A percentile compares a stretch with the other conserved stretches of the same genome.
phyloP scores from a whole-genome alignment of 2,329 filamentous ascomycete species.

The Stagonosporopsis tanaceti region DNA sequence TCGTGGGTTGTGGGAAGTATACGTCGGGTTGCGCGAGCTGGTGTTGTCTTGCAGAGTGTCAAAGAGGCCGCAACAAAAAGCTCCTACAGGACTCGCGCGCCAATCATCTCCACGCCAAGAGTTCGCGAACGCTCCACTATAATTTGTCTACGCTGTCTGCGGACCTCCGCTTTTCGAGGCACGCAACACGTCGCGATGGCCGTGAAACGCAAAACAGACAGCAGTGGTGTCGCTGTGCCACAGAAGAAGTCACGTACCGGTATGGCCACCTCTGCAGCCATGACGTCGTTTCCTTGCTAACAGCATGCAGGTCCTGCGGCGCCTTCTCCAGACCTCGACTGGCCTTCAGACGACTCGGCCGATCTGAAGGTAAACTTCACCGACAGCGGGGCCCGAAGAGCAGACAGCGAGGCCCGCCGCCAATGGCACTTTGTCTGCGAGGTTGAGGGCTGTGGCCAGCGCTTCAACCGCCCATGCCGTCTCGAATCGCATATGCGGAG shows the following conservation, averaged over 20 bases:
- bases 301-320: constrained; percentile 5
- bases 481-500: constrained; percentile 79
- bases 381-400: constrained; percentile 37
- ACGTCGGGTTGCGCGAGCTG: constrained; percentile 5
- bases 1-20: constrained; percentile 3
- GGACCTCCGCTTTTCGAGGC: constrained; percentile 2
- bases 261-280: constrained; percentile 15
- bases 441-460: constrained; percentile 76
- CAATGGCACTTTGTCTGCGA: constrained; percentile 80
- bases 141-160: constrained; percentile 18
- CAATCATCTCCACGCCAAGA: constrained; percentile 28
- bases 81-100: constrained; percentile 20
- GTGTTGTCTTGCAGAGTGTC: constrained; percentile 8
- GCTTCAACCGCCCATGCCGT: constrained; percentile 86
- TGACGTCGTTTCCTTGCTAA: constrained; percentile 12
- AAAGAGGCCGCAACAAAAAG: constrained; percentile 32
- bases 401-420: constrained; percentile 59
- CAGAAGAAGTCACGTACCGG: constrained; percentile 41
- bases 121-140: constrained; percentile 25
- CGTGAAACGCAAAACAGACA: constrained; percentile 37
- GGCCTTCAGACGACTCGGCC: constrained; percentile 33
- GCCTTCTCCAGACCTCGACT: constrained; percentile 23
- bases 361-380: constrained; percentile 40
- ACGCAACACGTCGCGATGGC: constrained; percentile 30
- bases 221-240: constrained; percentile 6